These are phyloP conservation scores for Amanita subjunquillea DNA, from an alignment of 768 basidiomycete species.

Conservation along the genomic window DNA sequence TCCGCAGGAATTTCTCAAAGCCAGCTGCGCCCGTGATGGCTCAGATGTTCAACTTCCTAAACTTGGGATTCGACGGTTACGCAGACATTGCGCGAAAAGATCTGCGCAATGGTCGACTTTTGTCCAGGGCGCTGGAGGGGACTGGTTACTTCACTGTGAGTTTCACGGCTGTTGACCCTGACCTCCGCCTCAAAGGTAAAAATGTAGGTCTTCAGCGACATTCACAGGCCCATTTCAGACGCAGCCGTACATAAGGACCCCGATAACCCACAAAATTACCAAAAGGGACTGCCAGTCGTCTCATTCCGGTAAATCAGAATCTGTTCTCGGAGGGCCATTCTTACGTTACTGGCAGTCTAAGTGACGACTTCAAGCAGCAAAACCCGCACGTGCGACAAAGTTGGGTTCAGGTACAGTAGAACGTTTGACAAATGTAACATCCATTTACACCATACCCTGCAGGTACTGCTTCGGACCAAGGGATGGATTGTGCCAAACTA, in stretches of 20 bases:
- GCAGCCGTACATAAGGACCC: slow-evolving; percentile 13
- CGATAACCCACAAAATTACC: slow-evolving; percentile 37
- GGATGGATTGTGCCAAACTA: slow-evolving; percentile 61
- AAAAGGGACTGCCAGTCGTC: slow-evolving; percentile 50
- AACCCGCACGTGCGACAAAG: slow-evolving; percentile 43
- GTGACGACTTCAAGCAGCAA: slow-evolving; percentile 38
- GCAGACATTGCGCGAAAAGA: slow-evolving; percentile 33
- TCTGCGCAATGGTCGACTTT: slow-evolving; percentile 43
- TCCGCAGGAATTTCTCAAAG: slow-evolving; percentile 40
- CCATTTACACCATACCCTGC: not conserved
- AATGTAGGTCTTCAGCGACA: slow-evolving; percentile 32
- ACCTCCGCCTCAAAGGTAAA: not conserved
- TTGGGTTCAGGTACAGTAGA: slow-evolving; percentile 33
- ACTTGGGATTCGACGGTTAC: slow-evolving; percentile 47
- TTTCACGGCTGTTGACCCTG: not conserved
- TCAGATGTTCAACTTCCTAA: slow-evolving; percentile 54
- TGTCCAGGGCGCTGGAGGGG: slow-evolving; percentile 45
- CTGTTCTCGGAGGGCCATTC: not conserved
- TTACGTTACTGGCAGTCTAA: slow-evolving; percentile 20
- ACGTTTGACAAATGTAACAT: slow-evolving; percentile 4
- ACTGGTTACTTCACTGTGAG: slow-evolving; percentile 34
- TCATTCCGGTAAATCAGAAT: slow-evolving; percentile 31
- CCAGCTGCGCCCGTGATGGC: slow-evolving; percentile 47
- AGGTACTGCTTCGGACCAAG: slow-evolving; percentile 35
- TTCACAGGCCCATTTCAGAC: slow-evolving; percentile 29